A percentile compares a stretch with the other conserved stretches of the same genome.
Conservation (phyloP, 768 basidiomycete genomes). For the Russula virescens region DNA sequence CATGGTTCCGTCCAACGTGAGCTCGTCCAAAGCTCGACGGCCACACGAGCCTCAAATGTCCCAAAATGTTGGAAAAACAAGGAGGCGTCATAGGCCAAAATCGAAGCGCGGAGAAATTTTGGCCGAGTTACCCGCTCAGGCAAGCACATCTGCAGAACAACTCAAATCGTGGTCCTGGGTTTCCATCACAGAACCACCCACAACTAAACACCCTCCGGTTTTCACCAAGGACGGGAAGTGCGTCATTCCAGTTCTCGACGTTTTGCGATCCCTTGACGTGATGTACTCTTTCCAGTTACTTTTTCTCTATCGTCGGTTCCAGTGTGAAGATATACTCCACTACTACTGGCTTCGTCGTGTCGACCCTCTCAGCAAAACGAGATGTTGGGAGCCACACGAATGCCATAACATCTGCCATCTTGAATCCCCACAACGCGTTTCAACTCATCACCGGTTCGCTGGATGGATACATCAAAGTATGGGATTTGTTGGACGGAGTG, state of each 20-base stretch:
- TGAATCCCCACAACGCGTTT: conserved; percentile 82
- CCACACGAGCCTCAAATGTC: neutral
- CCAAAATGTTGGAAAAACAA: neutral
- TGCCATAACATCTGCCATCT: conserved; percentile 62
- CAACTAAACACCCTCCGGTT: conserved; percentile 61
- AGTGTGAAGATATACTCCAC: conserved; percentile 84
- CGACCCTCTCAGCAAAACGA: conserved; percentile 61
- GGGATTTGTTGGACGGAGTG: conserved; percentile 88
- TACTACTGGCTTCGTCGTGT: conserved; percentile 69
- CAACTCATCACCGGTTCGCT: conserved; percentile 83
- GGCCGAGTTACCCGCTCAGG: conserved; percentile 22
- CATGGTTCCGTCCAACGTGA: conserved; percentile 10
- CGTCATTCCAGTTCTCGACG: conserved; percentile 21
- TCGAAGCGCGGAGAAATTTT: conserved; percentile 35
- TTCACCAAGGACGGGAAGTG: conserved; percentile 90
- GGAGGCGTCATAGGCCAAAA: conserved; percentile 32
- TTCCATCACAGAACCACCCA: conserved; percentile 60
- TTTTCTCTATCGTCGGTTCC: conserved; percentile 79
- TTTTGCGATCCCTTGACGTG: conserved; percentile 11
- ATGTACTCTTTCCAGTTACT: conserved; percentile 53
- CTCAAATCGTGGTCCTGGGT: conserved; percentile 57
- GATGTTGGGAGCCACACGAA: conserved; percentile 39
- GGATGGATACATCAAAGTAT: conserved; percentile 81
- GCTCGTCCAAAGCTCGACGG: neutral
- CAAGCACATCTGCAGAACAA: conserved; percentile 23